These are phyloP conservation scores for Hyaloperonospora brassicae DNA, from an alignment of 352 stramenopile species.

Conservation along the genomic window DNA sequence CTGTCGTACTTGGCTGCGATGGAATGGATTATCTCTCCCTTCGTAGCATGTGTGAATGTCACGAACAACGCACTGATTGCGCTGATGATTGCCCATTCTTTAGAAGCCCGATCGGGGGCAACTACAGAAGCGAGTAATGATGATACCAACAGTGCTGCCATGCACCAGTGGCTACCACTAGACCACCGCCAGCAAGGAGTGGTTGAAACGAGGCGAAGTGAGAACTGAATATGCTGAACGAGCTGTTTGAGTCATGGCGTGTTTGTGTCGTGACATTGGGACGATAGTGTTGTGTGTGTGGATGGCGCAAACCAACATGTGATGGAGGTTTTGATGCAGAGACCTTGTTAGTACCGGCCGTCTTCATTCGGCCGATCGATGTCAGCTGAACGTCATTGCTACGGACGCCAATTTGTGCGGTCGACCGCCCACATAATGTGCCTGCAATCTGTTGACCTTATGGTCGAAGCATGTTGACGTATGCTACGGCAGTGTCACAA, in stretches of 20 bases:
- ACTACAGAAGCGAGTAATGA: conserved; percentile 4
- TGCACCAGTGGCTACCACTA: neutral
- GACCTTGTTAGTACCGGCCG: no score
- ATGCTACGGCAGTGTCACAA: no score
- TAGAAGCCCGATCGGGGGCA: conserved; percentile 33
- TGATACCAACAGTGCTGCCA: neutral
- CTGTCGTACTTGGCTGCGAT: conserved; percentile 36
- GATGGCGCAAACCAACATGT: no score
- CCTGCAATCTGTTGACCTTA: no score
- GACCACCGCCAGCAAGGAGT: conserved; percentile 11
- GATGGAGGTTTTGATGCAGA: no score
- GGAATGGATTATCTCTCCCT: conserved; percentile 50
- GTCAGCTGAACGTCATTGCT: no score
- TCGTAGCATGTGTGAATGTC: conserved; percentile 48
- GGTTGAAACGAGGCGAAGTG: conserved; percentile 10
- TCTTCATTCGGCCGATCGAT: no score
- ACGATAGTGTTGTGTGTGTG: no score
- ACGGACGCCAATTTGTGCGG: no score
- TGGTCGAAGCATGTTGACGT: no score
- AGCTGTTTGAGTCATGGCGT: neutral
- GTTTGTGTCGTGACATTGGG: no score
- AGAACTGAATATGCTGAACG: conserved; percentile 23
- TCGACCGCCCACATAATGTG: no score
- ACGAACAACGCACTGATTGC: conserved; percentile 43
- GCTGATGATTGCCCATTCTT: conserved; percentile 41